Conservation (phyloP, 1,284 basidiomycete species). For the Ceratobasidium sp. region DNA sequence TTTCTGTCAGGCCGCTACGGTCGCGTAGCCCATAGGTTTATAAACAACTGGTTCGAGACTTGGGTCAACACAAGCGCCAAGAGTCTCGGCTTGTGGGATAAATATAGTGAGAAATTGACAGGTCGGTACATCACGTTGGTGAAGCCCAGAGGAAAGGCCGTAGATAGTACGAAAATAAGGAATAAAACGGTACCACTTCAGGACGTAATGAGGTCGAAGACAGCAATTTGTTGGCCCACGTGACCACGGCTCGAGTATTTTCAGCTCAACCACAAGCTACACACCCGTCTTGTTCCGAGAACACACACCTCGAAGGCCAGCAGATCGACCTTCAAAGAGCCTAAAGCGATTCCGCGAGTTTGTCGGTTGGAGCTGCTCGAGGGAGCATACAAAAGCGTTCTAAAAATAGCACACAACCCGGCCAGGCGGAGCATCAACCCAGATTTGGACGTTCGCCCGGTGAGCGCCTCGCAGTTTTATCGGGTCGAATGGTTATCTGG, state of each 20-base stretch:
- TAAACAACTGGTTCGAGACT: neutral
- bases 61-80: neutral
- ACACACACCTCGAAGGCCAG: neutral
- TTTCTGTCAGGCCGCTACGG: no score
- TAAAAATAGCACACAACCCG: neutral
- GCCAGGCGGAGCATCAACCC: slow-evolving; percentile 8
- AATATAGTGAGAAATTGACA: neutral
- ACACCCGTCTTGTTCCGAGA: slow-evolving; percentile 29
- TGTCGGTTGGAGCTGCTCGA: slow-evolving; percentile 17
- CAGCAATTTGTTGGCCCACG: neutral
- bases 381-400: neutral
- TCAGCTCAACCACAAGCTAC: neutral
- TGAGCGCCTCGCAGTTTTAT: slow-evolving; percentile 33
- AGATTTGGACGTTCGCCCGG: slow-evolving; percentile 9
- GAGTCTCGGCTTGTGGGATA: slow-evolving; percentile 2
- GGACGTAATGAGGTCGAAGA: neutral
- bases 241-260: neutral
- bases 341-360: neutral
- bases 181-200: neutral
- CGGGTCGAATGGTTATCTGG: slow-evolving; percentile 7
- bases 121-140: neutral
- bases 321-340: neutral
- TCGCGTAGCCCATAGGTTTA: neutral
- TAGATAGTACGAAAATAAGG: neutral
- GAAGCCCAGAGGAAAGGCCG: neutral